phyloP scores from a whole-genome alignment of 1,139 yeast species.

The Suhomyces choctaworum region DNA sequence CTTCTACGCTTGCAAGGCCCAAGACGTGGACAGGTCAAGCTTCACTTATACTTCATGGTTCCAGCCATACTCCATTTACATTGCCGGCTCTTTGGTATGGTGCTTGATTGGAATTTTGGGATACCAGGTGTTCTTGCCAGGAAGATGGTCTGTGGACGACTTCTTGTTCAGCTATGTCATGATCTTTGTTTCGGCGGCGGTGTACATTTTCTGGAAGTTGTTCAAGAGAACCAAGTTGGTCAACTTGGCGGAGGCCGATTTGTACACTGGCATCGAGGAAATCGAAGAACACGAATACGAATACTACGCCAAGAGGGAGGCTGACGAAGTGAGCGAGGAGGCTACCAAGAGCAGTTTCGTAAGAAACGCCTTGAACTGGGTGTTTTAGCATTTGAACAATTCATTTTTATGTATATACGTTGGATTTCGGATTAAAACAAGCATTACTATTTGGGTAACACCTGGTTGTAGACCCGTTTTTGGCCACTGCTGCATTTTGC shows the following conservation, averaged over 20 bases:
- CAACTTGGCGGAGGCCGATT: constrained; percentile 35
- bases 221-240: constrained; percentile 32
- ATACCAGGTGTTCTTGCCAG: constrained; percentile 40
- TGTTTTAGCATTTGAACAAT: constrained; percentile 12
- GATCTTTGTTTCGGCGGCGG: constrained; percentile 36
- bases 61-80: constrained; percentile 34
- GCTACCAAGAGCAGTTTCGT: constrained; percentile 8
- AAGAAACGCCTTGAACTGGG: constrained; percentile 16
- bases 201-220: constrained; percentile 37
- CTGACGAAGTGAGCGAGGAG: constrained; percentile 12
- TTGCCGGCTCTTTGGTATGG: constrained; percentile 33
- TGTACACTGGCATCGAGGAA: constrained; percentile 39
- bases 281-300: constrained; percentile 47
- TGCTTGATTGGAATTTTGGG: constrained; percentile 43
- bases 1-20: constrained; percentile 57
- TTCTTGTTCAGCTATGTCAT: constrained; percentile 47
- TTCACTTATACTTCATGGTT: constrained; percentile 35
- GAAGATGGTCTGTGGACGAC: constrained; percentile 31
- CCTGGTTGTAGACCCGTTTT: too few relatives aligned
- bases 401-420: too few relatives aligned
- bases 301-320: constrained; percentile 31
- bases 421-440: constrained; percentile 1
- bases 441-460: too few relatives aligned
- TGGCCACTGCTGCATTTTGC: too few relatives aligned
- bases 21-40: constrained; percentile 29